Evolutionary conservation across 2,329 filamentous ascomycete genomes (phyloP), one percentile per base, ranked within the genome.

Genomic region (Fusarium secorum): DNA sequence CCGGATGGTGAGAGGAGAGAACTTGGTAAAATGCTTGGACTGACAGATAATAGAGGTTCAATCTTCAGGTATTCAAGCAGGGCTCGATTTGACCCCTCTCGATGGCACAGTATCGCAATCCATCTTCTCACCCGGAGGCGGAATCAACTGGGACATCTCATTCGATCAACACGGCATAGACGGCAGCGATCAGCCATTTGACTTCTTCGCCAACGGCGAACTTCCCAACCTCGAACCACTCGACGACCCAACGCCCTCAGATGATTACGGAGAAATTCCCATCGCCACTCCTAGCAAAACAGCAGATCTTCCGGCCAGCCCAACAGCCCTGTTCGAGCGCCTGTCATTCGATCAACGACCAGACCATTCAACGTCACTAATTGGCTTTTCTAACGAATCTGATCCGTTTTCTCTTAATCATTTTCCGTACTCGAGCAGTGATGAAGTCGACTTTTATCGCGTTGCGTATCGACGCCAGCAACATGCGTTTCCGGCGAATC

Each of bases 391-490:
- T 0, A 61, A 61, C 15, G 58, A 61, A 1, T 61, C 58, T 0
- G 58, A 61, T 4, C 58, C 58, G 0, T 61, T 61, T 13, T 61
- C 58, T 11, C 53, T 61, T 0, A 14, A 46, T 1, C 33, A 59
- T 17, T 61, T 61, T 0, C 58, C 58, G 8, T 61, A 61, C 2
- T 59, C 58, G 0, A 59, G 35, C 7, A 45, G 42, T 15, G 58
- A 61, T 10, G 58, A 61, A 20, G 58, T 61, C 7, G 58, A 61
- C 7, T 61, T 61, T 18, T 61, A 45, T 28, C 58, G 58, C 11
- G 58, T 61, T 13, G 11, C 58, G 3, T 61, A 61, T 13, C 58
- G 58, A 3, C 18, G 39, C 9, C 58, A 61, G 5, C 54, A 57
- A 5, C 14, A 49, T 2, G 14, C 20, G 24, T 13, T 26, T 2